Evolutionary conservation across 164 flowering plant genomes (phyloP), one percentile per base, ranked within the genome.

Genomic region (Kingdonia uniflora): DNA sequence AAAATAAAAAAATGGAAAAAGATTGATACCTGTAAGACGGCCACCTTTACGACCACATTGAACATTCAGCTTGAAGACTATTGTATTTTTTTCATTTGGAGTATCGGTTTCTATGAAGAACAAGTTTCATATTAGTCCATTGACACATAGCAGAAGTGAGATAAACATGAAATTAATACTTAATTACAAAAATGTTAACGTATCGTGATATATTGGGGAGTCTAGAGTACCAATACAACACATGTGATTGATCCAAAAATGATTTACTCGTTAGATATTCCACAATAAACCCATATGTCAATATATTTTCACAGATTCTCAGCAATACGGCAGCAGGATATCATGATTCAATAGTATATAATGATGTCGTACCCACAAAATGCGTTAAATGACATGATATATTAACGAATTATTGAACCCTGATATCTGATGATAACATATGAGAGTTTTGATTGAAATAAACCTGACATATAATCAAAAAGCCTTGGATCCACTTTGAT

Each of bases 71-170:
- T 78, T 81, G 62, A 94, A 86, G 49, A 94, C 97, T 57, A 89
- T 80, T 47, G 97, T 89, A 51, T 94, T 94, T 70, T 74, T 86
- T 62, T 94, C 99, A 64, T 78, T 82, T 21, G 92, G 74, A 3
- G 70, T 61, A 74, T 82, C 88, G 59, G 78, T 82, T 60, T 86
- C 98, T 92, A 64, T 49, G 42, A 33, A 33, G 26, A 52, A 49
- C 33, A 14, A 19, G 20, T 16, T 0, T 20, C 42, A 42, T 14
- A 45, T 41, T 25, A 54, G 49, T 26, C 16, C 45, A 23, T 6
- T 14, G 44, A 41, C 44, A 35, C 21, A 44, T 14, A 43, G 22
- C 23, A 56, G 22, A 57, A 6, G 29, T 1, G 1, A 56, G 23
- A 61, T 11, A 22, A 25, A 11, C 1, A 20, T 15, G 22, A 8